Evolutionary conservation across 495 filamentous ascomycete species (phyloP).

Genomic region (Penicillium atrosanguineum): DNA sequence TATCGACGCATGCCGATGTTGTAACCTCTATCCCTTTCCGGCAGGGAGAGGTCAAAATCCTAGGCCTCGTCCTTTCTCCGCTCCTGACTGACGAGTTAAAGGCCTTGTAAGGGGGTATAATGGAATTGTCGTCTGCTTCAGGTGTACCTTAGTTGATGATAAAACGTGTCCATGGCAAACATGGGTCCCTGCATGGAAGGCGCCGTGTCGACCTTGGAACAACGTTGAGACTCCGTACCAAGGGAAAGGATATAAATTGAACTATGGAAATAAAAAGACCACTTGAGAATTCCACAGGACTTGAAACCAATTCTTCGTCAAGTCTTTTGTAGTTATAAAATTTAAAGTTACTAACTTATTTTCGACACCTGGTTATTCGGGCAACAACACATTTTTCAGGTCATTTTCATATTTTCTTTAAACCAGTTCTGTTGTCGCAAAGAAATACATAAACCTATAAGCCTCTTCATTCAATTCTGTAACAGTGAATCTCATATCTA

Average conservation of each 20-base stretch:
- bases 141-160: not conserved
- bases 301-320: too few species aligned
- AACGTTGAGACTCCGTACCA: not conserved
- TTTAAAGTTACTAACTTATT: too few species aligned
- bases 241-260: not conserved
- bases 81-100: not conserved
- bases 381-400: too few species aligned
- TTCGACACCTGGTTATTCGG: too few species aligned
- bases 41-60: conserved; percentile 3
- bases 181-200: not conserved
- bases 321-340: too few species aligned
- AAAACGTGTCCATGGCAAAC: not conserved
- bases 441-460: too few species aligned
- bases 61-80: not conserved
- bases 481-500: too few species aligned
- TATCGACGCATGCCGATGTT: conserved; percentile 20
- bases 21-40: conserved; percentile 21
- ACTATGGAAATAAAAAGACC: too few species aligned
- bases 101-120: not conserved
- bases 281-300: too few species aligned
- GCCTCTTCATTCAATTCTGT: too few species aligned
- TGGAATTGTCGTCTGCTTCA: not conserved
- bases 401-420: too few species aligned
- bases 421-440: too few species aligned
- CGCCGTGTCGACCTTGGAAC: not conserved